Base-by-base conservation (phyloP, 139 green algal species). In the Chlamydomonas sp. region DNA sequence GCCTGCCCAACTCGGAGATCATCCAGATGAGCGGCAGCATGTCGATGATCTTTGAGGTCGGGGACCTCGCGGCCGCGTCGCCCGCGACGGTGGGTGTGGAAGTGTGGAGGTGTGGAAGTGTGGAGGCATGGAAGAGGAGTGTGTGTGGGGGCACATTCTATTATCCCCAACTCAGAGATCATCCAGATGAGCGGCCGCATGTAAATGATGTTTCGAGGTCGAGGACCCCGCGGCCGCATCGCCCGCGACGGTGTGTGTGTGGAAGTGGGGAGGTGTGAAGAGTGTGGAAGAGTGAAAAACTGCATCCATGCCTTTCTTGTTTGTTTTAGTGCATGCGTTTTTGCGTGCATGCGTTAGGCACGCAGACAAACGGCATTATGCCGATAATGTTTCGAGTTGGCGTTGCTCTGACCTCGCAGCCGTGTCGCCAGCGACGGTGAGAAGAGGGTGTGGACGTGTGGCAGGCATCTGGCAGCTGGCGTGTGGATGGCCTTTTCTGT, bases 151-250 rank as follows among this genome's bases (percentile, higher is more conserved):
- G n/a, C n/a, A n/a, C n/a, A n/a, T n/a, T n/a, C n/a, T n/a, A n/a
- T n/a, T n/a, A n/a, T n/a, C 35, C 82, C 83, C 35, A 90, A 89
- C 79, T 81, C 70, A 34, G 89, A 95, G 77, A 92, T 95, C 80
- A 92, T 95, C 70, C 77, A 86, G 39, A 95, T 95, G 89, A 86
- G 73, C 64, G 28, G 49, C 35, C 84, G 84, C 35, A 94, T 94
- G 86, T 88, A 77, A 50, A 91, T 94, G 86, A 90, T 94, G 35
- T 92, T 92, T 75, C n/a, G 87, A 93, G 79, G 87, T 93, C 43
- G 85, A 83, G 28, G 87, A 93, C 67, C 78, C 91, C 50, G 81
- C 84, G 0, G 88, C 82, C 0, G 88, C 88, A 26, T 90, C 82
- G 2, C 88, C 88, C 38, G 88, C 88, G 30, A 93, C 88, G 3